These are phyloP conservation scores for Colletotrichum lupini DNA, from an alignment of 2,329 filamentous ascomycete species.

Conservation along the genomic window DNA sequence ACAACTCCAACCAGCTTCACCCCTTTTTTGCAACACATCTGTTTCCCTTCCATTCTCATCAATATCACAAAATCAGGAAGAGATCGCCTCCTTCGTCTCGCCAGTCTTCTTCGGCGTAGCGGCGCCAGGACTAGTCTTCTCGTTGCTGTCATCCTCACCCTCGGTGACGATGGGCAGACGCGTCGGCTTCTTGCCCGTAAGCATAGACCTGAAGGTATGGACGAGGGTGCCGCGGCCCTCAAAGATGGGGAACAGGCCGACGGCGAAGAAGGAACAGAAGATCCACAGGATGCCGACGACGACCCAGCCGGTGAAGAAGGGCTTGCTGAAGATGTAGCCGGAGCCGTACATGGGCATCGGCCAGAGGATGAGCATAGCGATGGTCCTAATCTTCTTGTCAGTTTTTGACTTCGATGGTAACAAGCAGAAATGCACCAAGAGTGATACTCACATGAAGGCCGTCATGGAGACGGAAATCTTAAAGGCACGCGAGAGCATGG, in stretches of 20 bases:
- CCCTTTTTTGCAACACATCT: background rate
- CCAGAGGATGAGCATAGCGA: conserved; percentile 84
- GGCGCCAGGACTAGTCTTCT: conserved; percentile 27
- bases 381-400: conserved; percentile 51
- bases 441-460: conserved; percentile 49
- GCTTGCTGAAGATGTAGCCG: conserved; percentile 83
- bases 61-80: background rate
- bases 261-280: conserved; percentile 76
- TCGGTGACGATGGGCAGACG: conserved; percentile 28
- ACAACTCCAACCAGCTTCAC: background rate
- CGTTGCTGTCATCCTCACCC: conserved; percentile 28
- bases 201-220: conserved; percentile 71
- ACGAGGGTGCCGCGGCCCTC: conserved; percentile 78
- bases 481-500: conserved; percentile 64
- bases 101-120: conserved; percentile 30
- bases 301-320: conserved; percentile 87
- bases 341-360: conserved; percentile 92
- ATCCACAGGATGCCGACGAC: conserved; percentile 83
- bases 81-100: conserved; percentile 16
- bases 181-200: conserved; percentile 50
- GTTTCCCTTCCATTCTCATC: no score
- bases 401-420: no score
- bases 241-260: conserved; percentile 84
- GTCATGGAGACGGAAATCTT: conserved; percentile 62
- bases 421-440: conserved; percentile 42